Conservation (phyloP, 768 basidiomycete species). For the Leccinum aurantiacum region DNA sequence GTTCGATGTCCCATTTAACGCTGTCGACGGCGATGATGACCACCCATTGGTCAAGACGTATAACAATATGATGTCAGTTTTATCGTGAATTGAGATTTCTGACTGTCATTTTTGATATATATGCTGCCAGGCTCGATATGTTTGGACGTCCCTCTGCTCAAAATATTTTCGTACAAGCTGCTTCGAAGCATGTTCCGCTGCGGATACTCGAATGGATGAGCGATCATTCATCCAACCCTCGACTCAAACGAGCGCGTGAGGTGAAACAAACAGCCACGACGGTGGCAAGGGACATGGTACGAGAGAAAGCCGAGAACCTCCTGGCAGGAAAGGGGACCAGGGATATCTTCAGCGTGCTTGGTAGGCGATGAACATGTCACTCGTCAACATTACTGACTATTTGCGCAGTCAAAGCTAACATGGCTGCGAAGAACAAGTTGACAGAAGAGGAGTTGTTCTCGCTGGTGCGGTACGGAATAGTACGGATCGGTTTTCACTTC, state of each 20-base stretch:
- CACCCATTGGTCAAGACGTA: conserved; percentile 15
- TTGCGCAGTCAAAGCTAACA: conserved; percentile 27
- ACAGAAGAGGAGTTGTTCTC: conserved; percentile 17
- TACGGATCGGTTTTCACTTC: neutral
- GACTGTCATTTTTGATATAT: neutral
- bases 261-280: neutral
- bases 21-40: conserved; percentile 5
- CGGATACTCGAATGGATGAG: conserved; percentile 35
- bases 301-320: conserved; percentile 16
- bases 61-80: conserved; percentile 13
- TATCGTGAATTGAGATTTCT: conserved; percentile 4
- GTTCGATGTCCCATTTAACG: conserved; percentile 49
- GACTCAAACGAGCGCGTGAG: conserved; percentile 19
- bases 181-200: conserved; percentile 14
- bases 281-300: conserved; percentile 17
- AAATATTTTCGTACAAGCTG: conserved; percentile 17
- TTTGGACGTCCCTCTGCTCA: conserved; percentile 16
- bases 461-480: conserved; percentile 18
- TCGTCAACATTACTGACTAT: neutral
- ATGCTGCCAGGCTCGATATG: conserved; percentile 16
- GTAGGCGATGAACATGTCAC: conserved; percentile 24
- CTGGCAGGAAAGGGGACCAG: conserved; percentile 15
- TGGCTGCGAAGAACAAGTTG: conserved; percentile 28
- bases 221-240: conserved; percentile 25
- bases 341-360: conserved; percentile 37